Evolutionary conservation across 2,329 filamentous ascomycete species (phyloP), one percentile per base, ranked within the genome.

Genomic region (Aureobasidium sp.): DNA sequence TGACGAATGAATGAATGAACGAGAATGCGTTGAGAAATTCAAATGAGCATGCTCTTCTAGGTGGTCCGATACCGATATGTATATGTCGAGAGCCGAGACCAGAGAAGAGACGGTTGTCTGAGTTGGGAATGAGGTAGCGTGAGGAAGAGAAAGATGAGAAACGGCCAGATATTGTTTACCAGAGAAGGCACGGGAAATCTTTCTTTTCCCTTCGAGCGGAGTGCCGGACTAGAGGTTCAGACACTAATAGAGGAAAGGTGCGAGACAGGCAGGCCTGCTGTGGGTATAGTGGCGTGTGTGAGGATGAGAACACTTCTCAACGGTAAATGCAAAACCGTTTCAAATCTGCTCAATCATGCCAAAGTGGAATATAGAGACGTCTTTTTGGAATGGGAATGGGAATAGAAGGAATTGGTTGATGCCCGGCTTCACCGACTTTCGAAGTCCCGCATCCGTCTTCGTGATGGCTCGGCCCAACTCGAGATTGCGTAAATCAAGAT

Each of bases 231-330:
- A 31, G 54, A 58, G 42, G 40, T 45, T 35, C 42, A 29, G 19
- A 48, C 9, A 58, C 42, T 57, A 57, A 45, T 45, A 45, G 39
- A 57, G 39, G 24, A 27, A 58, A 58, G 54, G 22, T 58, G 54
- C 54, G 42, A 58, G 54, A 58, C 54, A 58, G 19, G 54, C 31
- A 58, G 29, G 42, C 29, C 54, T 39, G 24, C 31, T 48, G 54
- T 58, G 54, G 54, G 54, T 42, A 58, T 48, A 39, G 54, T 58
- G 54, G 54, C 54, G 54, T 48, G 54, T 57, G n/a, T 47, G 24
- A 58, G 54, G 42, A 58, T 35, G 39, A 42, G 54, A 58, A 58
- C 42, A 39, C 37, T 47, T 48, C 42, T 37, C 54, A 58, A 58
- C 54, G 42, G 31, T 11, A 44, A 58, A 29, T 58, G 29, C 33